Base-by-base conservation (phyloP, 2,329 filamentous ascomycete species). In the Chaetoscypha palmicola region DNA sequence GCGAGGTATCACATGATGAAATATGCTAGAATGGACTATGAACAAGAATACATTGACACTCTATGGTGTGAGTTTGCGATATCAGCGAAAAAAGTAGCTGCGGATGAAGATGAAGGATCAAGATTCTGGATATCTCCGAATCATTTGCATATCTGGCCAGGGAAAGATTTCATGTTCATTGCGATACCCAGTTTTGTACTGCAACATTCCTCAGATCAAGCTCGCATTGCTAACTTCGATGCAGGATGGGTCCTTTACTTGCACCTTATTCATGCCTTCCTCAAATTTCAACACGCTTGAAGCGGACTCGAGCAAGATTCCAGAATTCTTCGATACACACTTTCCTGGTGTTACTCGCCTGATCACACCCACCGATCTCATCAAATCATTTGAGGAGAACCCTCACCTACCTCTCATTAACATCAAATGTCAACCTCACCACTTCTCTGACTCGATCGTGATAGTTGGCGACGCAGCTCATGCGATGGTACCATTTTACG, bases 401-500 rank as follows among this genome's bases (percentile, higher is more conserved):
- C 89, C 89, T 1, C 92, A 97, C 59, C 77, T 97, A 0, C 92
- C 92, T 0, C 73, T 98, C 5, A 92, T 98, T 62, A 92, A 79
- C 62, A 84, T 98, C 61, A 97, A 95, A 66, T 96, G 90, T 68
- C 76, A 76, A 14, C 92, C 92, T 0, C 86, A 97, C 65, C 88
- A 95, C 68, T 88, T 79, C 67, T 72, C 68, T 38, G 79, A 79
- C 19, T 84, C 81, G 0, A 88, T 76, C 23, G 88, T 94, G 47
- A 87, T 98, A 38, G 63, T 98, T 26, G 92, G 92, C 46, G 92
- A 98, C 62, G 89, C 92, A 5, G 90, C 92, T 0, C 92, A 98
- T 63, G 92, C 94, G 45, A 96, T 98, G 82, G 89, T 98, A 0
- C 92, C 92, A 0, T 98, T 98, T 66, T 98, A 97, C 64, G 92